Conservation (phyloP, 2,329 filamentous ascomycete species). For the Chaetomium globosum region DNA sequence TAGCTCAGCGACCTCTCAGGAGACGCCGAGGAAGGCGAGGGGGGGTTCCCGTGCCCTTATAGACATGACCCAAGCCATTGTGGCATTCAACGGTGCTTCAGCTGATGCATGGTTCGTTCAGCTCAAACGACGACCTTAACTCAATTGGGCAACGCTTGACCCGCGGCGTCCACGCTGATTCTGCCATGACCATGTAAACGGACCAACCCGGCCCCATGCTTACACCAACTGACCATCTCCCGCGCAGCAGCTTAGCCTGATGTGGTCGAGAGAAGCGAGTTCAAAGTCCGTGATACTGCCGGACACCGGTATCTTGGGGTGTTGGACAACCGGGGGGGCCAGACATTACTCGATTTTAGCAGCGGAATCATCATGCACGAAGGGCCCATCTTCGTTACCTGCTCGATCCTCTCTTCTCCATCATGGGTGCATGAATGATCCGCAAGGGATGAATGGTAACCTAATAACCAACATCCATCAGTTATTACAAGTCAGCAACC, state of each 20-base stretch:
- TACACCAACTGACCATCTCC: conserved; percentile 2
- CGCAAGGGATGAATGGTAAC: background rate
- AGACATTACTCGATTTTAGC: background rate
- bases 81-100: background rate
- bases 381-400: background rate
- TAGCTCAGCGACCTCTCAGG: background rate
- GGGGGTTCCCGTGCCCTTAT: background rate
- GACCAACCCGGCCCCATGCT: conserved; percentile 28
- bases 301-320: background rate
- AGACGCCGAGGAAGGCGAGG: background rate
- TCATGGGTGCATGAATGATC: background rate
- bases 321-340: background rate
- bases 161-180: conserved; percentile 14
- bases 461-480: background rate
- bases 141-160: conserved; percentile 25
- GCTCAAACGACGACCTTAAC: conserved; percentile 15
- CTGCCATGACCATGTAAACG: conserved; percentile 6
- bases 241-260: background rate
- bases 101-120: conserved; percentile 23
- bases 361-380: background rate
- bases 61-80: background rate
- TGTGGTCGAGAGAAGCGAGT: background rate
- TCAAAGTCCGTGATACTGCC: background rate
- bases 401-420: background rate
- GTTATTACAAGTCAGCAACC: conserved; percentile 46